A percentile compares a stretch with the other conserved stretches of the same genome.
Evolutionary conservation across 2,329 filamentous ascomycete genomes (phyloP).

Genomic region (Drechmeria coniospora): DNA sequence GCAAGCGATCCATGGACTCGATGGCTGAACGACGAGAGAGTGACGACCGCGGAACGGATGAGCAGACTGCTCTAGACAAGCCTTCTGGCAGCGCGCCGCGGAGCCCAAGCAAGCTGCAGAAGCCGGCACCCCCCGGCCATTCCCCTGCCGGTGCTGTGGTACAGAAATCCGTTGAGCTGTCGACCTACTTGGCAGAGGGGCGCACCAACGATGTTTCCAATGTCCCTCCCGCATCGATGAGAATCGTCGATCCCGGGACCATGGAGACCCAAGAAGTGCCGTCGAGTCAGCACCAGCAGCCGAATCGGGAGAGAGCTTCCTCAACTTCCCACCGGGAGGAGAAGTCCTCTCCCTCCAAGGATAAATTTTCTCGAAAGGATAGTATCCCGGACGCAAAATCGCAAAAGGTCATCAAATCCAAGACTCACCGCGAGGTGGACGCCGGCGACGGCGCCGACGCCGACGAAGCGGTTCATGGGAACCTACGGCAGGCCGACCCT

Average conservation of each 20-base stretch:
- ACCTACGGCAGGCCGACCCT: no score
- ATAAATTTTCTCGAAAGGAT: no score
- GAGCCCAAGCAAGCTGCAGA: constrained; percentile 54
- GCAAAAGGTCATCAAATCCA: constrained; percentile 32
- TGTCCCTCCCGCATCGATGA: constrained; percentile 40
- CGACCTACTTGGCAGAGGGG: constrained; percentile 26
- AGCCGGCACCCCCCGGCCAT: constrained; percentile 36
- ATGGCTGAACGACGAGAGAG: constrained; percentile 27
- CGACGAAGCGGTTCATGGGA: constrained; percentile 24
- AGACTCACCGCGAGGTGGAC: constrained; percentile 50
- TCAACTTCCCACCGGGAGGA: constrained; percentile 20
- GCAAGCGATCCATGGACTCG: constrained; percentile 47
- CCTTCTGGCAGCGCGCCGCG: constrained; percentile 30
- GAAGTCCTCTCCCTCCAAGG: no score
- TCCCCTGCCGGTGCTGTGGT: constrained; percentile 10
- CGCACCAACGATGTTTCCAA: constrained; percentile 37
- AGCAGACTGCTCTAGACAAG: constrained; percentile 31
- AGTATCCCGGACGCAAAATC: constrained; percentile 35
- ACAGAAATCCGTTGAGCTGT: constrained; percentile 23
- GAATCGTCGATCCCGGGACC: constrained; percentile 40
- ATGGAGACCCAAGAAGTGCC: constrained; percentile 23
- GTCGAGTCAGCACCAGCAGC: constrained; percentile 14
- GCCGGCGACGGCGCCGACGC: constrained; percentile 49
- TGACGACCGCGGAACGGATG: constrained; percentile 25
- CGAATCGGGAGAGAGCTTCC: constrained; percentile 15